Base-by-base conservation (phyloP, 352 stramenopile genomes). In the Pythium dissimile region DNA sequence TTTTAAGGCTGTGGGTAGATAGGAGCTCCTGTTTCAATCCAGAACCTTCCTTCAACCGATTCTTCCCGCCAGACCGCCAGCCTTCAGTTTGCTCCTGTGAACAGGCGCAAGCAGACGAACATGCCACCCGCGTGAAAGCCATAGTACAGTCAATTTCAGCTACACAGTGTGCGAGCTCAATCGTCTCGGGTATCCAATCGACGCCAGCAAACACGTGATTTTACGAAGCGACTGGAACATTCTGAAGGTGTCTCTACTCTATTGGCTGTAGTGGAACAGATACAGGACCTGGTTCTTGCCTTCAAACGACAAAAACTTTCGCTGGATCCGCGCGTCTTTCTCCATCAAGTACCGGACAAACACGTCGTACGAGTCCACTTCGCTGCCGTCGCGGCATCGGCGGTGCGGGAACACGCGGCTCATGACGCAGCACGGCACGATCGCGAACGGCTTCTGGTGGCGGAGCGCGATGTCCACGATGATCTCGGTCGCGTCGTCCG, bases 351-450 rank as follows among this genome's bases (percentile, higher is more conserved):
- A 96, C 38, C 53, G 63, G 24, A 96, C 73, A 35, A 97, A 87
- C 20, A 84, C 67, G 13, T 92, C 77, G 65, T 96, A 94, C 8
- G 72, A 92, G 23, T 81, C 77, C 7, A 97, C 86, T 13, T 63
- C 59, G 20, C 66, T 86, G 18, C 78, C 80, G 58, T 89, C 75
- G 24, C 51, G 67, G 41, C 72, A 84, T 30, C 59, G 59, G 9
- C 81, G 86, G 44, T 85, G 54, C 0, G 88, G 90, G 71, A 98
- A 98, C 46, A 96, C 67, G 1, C 81, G 87, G 39, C 88, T 97
- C 80, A 98, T 98, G 27, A 98, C 94, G 59, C 95, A 98, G 53
- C 96, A 99, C 18, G 96, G 96, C 31, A 98, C 94, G 44, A 99
- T 84, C 5, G 96, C 92, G 73, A 98, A 98, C 0, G 94, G 89